These are phyloP conservation scores for Solanum bulbocastanum DNA, from an alignment of 257 asterid genomes.

Conservation along the genomic window DNA sequence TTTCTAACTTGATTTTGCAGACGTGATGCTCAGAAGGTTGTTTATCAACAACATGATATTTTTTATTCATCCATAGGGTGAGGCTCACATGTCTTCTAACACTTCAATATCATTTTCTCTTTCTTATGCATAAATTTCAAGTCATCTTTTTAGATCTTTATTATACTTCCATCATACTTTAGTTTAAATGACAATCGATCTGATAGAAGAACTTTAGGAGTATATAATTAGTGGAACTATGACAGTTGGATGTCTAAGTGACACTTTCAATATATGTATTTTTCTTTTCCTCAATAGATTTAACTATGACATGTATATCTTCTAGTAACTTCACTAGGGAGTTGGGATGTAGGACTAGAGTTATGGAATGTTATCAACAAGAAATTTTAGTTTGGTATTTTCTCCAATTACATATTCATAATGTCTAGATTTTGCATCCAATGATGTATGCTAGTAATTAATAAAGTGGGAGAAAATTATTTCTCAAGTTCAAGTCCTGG, in stretches of 20 bases:
- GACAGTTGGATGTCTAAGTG: background rate
- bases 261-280: too few relatives aligned
- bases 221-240: background rate
- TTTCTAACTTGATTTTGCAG: slow-evolving; percentile 32
- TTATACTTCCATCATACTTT: background rate
- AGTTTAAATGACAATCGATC: background rate
- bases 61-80: slow-evolving; percentile 98
- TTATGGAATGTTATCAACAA: background rate
- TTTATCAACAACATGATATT: slow-evolving; percentile 90
- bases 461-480: background rate
- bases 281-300: background rate
- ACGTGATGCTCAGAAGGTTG: slow-evolving; percentile 80
- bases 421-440: background rate
- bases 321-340: background rate
- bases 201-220: background rate
- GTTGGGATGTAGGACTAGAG: background rate
- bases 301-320: background rate
- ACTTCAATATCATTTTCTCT: background rate
- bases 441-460: background rate
- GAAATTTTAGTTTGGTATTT: background rate
- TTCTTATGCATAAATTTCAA: background rate
- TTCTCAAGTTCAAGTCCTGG: background rate
- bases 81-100: slow-evolving; percentile 9
- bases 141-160: background rate
- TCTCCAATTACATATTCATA: background rate